Percentiles rank a stretch among this genome's conserved stretches.
Conservation (phyloP, 1,284 basidiomycete genomes). For the Moniliophthora roreri region DNA sequence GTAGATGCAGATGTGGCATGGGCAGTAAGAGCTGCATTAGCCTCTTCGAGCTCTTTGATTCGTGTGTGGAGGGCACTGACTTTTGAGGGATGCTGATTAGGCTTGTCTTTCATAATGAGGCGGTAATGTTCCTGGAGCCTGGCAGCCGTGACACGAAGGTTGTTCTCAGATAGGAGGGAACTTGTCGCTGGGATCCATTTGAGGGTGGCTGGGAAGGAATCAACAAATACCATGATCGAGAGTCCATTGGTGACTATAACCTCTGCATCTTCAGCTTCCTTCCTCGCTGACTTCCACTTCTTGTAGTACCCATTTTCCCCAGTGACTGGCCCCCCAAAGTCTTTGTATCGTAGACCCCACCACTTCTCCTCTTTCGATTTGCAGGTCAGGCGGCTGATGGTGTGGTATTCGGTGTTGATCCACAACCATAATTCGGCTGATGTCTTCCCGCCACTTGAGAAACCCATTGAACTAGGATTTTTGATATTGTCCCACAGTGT, state of each 20-base stretch:
- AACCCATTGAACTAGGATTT: neutral
- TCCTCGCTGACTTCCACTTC: neutral
- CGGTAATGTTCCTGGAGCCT: conserved; percentile 1
- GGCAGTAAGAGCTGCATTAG: no score
- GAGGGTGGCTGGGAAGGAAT: conserved; percentile 4
- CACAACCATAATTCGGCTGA: neutral
- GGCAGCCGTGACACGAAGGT: neutral
- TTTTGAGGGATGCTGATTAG: neutral
- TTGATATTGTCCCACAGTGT: conserved; percentile 4
- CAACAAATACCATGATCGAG: conserved; percentile 1
- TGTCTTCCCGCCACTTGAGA: neutral
- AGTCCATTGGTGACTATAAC: neutral
- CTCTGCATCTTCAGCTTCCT: conserved; percentile 4
- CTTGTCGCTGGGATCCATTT: neutral
- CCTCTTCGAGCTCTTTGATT: neutral
- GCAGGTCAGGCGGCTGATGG: neutral
- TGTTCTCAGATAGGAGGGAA: neutral
- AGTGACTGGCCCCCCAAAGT: conserved; percentile 3
- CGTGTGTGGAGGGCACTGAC: neutral
- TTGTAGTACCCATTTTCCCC: conserved; percentile 8
- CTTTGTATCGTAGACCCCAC: neutral
- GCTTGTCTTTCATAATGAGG: neutral
- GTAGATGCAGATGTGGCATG: no score
- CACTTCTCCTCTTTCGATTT: conserved; percentile 3
- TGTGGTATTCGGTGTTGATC: neutral